Base-by-base conservation (phyloP, 352 stramenopile species). In the Globisporangium echinulatum region DNA sequence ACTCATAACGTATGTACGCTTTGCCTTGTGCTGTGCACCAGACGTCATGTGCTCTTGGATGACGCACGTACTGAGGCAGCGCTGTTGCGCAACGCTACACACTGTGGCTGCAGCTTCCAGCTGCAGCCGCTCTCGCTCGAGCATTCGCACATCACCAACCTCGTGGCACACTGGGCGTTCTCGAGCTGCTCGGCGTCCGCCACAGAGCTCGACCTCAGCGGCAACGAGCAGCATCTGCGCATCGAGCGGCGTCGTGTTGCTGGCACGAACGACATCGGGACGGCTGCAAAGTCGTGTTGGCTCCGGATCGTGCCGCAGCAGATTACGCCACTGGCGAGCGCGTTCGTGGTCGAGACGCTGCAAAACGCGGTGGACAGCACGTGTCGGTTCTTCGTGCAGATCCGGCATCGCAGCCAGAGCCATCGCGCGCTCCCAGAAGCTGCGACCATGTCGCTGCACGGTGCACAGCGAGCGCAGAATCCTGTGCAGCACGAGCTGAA, bases 201-300 rank as follows among this genome's bases (percentile, higher is more conserved):
- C 7, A 14, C 9, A 9, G 64, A 70, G 50, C 25, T 70, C 14
- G 64, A 70, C 13, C 17, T 67, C 44, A 67, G 64, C n/a, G 54
- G 54, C 9, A 65, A 49, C 14, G 43, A 52, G 6, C 48, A 14
- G 11, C 53, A 69, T 42, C n/a, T 69, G 15, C 11, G 8, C 4
- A 17, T 62, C 10, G 14, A 49, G 9, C 46, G 46, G 40, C 40
- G 11, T 44, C 3, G 11, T 3, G 46, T 10, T 39, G 6, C 39
- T 52, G n/a, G 14, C 8, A 5, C 4, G 10, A n/a, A 46, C 7
- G 8, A 5, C 5, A 11, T 5, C 5, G 25, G 17, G 6, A 13
- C 40, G 13, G 9, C 36, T 9, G 15, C 38, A 11, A 48, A 38
- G 4, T 17, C 54, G 4, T 40, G 9, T 37, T 66, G 61, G 61